Evolutionary conservation across 2,329 filamentous ascomycete species (phyloP).

Genomic region (Sordariomycetes sp.): DNA sequence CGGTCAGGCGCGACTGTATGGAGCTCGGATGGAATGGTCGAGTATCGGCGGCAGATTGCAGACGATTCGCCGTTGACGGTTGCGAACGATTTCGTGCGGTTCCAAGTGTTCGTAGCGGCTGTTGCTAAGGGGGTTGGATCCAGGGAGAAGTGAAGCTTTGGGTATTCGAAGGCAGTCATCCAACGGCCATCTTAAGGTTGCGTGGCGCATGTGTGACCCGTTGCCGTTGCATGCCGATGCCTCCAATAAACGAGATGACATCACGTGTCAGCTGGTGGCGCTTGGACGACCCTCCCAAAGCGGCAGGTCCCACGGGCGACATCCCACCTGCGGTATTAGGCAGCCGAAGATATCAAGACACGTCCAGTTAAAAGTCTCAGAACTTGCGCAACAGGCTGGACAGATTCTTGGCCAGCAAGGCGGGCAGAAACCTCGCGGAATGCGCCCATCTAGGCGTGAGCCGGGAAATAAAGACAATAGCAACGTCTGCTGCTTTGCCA

Average conservation of each 20-base stretch:
- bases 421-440: not conserved
- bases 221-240: too few relatives aligned
- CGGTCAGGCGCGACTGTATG: slow-evolving; percentile 13
- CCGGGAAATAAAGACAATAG: too few relatives aligned
- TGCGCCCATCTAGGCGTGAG: too few relatives aligned
- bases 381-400: not conserved
- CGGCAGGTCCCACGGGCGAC: not conserved
- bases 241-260: not conserved
- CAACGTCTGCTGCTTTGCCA: too few relatives aligned
- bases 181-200: not conserved
- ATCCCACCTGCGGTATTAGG: not conserved
- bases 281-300: not conserved
- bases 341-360: not conserved
- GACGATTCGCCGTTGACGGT: not conserved
- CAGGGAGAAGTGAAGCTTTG: not conserved
- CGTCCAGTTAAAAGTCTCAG: not conserved
- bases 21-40: not conserved
- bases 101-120: not conserved
- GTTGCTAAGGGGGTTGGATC: not conserved
- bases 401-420: not conserved
- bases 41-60: not conserved
- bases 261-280: not conserved
- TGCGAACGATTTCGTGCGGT: not conserved
- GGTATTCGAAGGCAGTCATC: not conserved
- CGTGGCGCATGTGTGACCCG: not conserved